These are phyloP conservation scores for Laguncularia racemosa DNA, from an alignment of 345 rosid species.

Conservation along the genomic window DNA sequence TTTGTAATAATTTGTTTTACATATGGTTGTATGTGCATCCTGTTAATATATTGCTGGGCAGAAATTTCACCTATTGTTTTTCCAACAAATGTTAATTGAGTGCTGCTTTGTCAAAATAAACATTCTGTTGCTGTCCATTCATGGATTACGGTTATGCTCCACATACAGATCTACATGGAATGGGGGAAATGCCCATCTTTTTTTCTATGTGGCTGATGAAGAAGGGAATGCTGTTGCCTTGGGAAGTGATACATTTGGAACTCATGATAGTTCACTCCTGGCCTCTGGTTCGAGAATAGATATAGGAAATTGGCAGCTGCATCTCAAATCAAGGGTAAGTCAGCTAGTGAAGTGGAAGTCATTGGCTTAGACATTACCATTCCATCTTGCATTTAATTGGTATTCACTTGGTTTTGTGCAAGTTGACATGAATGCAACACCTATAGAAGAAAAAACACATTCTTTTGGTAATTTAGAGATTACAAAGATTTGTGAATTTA, in stretches of 20 bases:
- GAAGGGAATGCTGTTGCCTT: slow-evolving; percentile 48
- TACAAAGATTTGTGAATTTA: no score
- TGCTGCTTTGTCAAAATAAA: no score
- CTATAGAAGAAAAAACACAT: no score
- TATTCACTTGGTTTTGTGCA: no score
- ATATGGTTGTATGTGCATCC: no score
- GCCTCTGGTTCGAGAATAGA: slow-evolving; percentile 67
- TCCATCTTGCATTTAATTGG: no score
- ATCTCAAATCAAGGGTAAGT: slow-evolving; percentile 59
- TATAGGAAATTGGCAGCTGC: slow-evolving; percentile 80
- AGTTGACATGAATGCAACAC: no score
- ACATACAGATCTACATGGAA: slow-evolving; percentile 27
- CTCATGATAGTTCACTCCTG: slow-evolving; percentile 34
- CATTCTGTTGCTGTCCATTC: background rate
- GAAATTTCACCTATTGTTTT: no score
- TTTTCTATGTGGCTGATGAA: slow-evolving; percentile 88
- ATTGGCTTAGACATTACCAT: no score
- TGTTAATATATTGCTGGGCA: no score
- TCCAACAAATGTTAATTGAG: no score
- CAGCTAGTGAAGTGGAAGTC: background rate
- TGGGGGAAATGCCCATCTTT: slow-evolving; percentile 51
- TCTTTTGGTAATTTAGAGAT: no score
- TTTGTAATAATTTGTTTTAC: background rate
- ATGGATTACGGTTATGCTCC: slow-evolving; percentile 1
- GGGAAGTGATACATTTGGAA: slow-evolving; percentile 23